These are phyloP conservation scores for Mortierella sp. DNA, from an alignment of 371 early-diverging fungal species.

Conservation along the genomic window DNA sequence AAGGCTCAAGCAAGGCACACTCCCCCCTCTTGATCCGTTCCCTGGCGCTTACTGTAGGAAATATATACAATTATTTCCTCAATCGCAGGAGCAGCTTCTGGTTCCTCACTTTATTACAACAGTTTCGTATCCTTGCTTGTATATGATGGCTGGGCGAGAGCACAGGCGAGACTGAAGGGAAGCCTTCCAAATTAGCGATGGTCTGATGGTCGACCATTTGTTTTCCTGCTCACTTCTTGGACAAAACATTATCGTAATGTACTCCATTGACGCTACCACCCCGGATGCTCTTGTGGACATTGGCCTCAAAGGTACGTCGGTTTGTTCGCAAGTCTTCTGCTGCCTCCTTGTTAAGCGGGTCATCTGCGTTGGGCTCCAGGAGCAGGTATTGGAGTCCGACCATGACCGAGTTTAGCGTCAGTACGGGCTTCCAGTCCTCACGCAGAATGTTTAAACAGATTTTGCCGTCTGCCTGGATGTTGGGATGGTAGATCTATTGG, in stretches of 20 bases:
- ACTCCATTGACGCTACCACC: conserved; percentile 77
- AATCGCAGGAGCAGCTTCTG: too few species aligned
- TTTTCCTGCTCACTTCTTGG: conserved; percentile 17
- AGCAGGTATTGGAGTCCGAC: conserved; percentile 97
- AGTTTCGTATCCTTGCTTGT: too few species aligned
- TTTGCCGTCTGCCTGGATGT: conserved; percentile 98
- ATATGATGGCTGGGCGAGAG: too few species aligned
- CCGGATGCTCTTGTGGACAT: conserved; percentile 76
- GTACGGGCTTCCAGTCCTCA: conserved; percentile 99
- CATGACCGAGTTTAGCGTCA: conserved; percentile 95
- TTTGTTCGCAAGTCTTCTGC: conserved; percentile 80
- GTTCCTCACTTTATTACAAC: too few species aligned
- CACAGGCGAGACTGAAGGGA: too few species aligned
- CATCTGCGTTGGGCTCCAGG: conserved; percentile 98
- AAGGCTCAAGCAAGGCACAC: too few species aligned
- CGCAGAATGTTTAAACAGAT: conserved; percentile 99
- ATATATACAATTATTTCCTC: too few species aligned
- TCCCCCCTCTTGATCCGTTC: too few species aligned
- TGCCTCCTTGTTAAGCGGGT: conserved; percentile 98
- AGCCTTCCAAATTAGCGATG: too few species aligned
- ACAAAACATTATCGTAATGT: conserved; percentile 73
- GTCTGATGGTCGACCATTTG: background rate
- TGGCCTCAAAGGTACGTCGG: conserved; percentile 70
- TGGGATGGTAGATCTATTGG: conserved; percentile 95
- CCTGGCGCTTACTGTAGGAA: too few species aligned